phyloP scores from a whole-genome alignment of 1,284 basidiomycete species.

The Marasmius tenuissimus region DNA sequence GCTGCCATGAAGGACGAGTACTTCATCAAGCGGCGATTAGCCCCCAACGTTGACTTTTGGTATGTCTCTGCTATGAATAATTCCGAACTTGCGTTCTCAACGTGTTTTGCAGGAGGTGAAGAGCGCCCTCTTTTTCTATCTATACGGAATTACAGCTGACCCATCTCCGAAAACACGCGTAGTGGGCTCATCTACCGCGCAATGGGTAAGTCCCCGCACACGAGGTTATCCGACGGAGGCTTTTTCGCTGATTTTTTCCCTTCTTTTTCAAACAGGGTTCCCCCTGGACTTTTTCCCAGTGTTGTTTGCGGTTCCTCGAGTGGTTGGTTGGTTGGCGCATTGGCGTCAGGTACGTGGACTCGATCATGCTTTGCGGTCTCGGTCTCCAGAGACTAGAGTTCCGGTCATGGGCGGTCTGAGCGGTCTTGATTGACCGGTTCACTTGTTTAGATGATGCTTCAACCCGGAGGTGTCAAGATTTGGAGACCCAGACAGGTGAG shows the following conservation, averaged over 20 bases:
- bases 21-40: constrained; percentile 73
- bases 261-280: constrained; percentile 55
- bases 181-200: constrained; percentile 86
- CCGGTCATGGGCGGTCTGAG: background rate
- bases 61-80: constrained; percentile 32
- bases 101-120: constrained; percentile 45
- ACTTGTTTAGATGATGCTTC: constrained; percentile 75
- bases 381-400: background rate
- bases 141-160: background rate
- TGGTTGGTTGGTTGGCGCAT: constrained; percentile 88
- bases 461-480: constrained; percentile 85
- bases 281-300: constrained; percentile 91
- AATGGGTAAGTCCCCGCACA: constrained; percentile 61
- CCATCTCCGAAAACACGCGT: constrained; percentile 10
- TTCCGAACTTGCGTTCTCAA: constrained; percentile 5
- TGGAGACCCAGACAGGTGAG: constrained; percentile 83
- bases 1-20: constrained; percentile 87
- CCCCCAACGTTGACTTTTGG: constrained; percentile 86
- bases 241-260: constrained; percentile 9
- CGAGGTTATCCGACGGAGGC: constrained; percentile 9
- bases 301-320: constrained; percentile 84
- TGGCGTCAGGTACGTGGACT: constrained; percentile 65
- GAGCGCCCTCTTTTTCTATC: constrained; percentile 12
- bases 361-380: background rate
- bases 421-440: background rate